These are phyloP conservation scores for Rhododendron griersonianum DNA, from an alignment of 148 eudicot genomes.

Conservation along the genomic window DNA sequence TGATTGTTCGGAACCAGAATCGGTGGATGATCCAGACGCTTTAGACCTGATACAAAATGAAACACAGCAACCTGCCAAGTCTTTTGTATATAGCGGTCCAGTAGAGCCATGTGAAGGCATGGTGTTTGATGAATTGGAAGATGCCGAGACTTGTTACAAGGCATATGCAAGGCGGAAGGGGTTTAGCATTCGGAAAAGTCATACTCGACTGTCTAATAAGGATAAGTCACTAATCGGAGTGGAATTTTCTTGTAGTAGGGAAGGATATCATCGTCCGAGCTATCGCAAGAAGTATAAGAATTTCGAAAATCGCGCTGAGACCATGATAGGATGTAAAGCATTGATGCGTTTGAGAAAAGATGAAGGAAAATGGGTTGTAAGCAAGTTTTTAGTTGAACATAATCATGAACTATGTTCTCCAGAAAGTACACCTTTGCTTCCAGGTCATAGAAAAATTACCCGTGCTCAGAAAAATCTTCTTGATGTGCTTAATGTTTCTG, in stretches of 20 bases:
- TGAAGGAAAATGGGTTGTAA: background rate
- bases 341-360: background rate
- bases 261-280: background rate
- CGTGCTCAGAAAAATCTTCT: background rate
- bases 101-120: background rate
- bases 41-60: background rate
- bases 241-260: background rate
- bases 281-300: background rate
- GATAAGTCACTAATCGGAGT: background rate
- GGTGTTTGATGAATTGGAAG: conserved; percentile 1
- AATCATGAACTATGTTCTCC: background rate
- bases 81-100: background rate
- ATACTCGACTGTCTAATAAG: background rate
- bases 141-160: background rate
- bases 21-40: background rate
- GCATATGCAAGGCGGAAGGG: background rate
- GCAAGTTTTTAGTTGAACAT: background rate
- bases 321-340: conserved; percentile 3
- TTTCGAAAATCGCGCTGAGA: background rate
- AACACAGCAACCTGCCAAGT: background rate
- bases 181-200: background rate
- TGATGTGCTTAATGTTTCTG: background rate
- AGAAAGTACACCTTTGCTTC: background rate
- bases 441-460: background rate
- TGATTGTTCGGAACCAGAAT: background rate